A percentile compares a stretch with the other conserved stretches of the same genome.
phyloP scores from a whole-genome alignment of 2,329 filamentous ascomycete species.

The Cryphonectria nitschkei region DNA sequence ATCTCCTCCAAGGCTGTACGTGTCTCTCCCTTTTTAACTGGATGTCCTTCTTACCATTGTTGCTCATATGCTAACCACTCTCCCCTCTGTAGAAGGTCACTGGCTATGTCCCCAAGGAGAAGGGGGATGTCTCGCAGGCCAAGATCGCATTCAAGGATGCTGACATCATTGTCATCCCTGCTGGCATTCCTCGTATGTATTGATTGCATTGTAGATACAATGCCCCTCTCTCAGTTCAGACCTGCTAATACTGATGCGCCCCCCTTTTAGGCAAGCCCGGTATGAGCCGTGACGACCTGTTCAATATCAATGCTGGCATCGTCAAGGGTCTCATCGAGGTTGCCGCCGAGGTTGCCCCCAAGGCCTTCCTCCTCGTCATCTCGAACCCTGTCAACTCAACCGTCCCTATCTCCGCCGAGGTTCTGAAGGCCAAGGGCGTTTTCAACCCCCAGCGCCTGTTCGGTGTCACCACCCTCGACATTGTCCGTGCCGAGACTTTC shows the following conservation, averaged over 20 bases:
- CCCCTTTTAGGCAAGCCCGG: slow-evolving; percentile 81
- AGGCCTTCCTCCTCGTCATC: slow-evolving; percentile 95
- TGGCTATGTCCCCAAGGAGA: slow-evolving; percentile 84
- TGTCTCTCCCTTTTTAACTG: slow-evolving; percentile 24
- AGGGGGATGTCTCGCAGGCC: slow-evolving; percentile 60
- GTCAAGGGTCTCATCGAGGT: slow-evolving; percentile 92
- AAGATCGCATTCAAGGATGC: slow-evolving; percentile 89
- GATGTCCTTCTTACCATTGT: not conserved
- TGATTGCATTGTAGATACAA: not conserved
- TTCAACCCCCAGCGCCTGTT: slow-evolving; percentile 97
- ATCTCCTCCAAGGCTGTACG: slow-evolving; percentile 85
- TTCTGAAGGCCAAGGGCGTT: slow-evolving; percentile 88
- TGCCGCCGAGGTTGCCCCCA: slow-evolving; percentile 84
- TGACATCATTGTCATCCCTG: slow-evolving; percentile 95
- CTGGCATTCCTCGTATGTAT: slow-evolving; percentile 90
- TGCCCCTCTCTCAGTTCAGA: not conserved
- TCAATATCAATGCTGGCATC: slow-evolving; percentile 99
- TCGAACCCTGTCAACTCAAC: slow-evolving; percentile 99
- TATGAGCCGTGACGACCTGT: slow-evolving; percentile 99
- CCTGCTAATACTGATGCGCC: slow-evolving; percentile 19
- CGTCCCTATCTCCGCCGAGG: slow-evolving; percentile 95
- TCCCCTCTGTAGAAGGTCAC: slow-evolving; percentile 69
- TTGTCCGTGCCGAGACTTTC: slow-evolving; percentile 97
- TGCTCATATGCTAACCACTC: slow-evolving; percentile 19
- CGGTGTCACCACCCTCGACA: slow-evolving; percentile 97